These are phyloP conservation scores for Lodderomyces jiufengensis DNA, from an alignment of 1,139 yeast genomes.

Conservation along the genomic window DNA sequence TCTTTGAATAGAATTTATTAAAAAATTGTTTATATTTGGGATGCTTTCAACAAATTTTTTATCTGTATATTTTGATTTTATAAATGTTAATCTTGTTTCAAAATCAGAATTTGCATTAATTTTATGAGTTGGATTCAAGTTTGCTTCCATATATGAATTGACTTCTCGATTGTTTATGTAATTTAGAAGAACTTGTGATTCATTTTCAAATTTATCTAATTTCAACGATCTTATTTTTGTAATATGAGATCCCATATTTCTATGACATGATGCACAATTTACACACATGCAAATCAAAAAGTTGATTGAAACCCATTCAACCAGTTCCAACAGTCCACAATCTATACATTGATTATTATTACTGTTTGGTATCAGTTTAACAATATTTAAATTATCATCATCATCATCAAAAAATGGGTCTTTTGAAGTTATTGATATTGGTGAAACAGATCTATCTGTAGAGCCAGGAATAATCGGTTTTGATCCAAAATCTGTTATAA, in stretches of 20 bases:
- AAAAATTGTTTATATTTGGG: constrained; percentile 23
- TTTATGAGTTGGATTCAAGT: constrained; percentile 11
- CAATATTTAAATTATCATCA: constrained; percentile 37
- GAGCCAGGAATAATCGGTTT: constrained; percentile 19
- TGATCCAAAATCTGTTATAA: constrained; percentile 15
- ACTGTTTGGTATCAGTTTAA: constrained; percentile 45
- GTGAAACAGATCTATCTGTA: constrained; percentile 27
- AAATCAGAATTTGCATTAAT: constrained; percentile 27
- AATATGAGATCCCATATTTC: constrained; percentile 50
- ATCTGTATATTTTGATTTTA: constrained; percentile 47
- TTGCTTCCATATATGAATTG: constrained; percentile 38
- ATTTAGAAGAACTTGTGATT: constrained; percentile 35
- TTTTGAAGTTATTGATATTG: constrained; percentile 31
- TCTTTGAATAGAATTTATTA: constrained; percentile 47
- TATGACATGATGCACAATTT: constrained; percentile 66
- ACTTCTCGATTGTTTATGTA: constrained; percentile 39
- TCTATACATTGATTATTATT: constrained; percentile 73
- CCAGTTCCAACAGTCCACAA: constrained; percentile 61
- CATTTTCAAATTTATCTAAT: constrained; percentile 47
- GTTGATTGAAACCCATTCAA: constrained; percentile 88
- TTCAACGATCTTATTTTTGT: constrained; percentile 49
- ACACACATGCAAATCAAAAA: constrained; percentile 72
- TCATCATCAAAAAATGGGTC: constrained; percentile 14
- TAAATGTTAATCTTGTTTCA: constrained; percentile 39
- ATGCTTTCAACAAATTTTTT: constrained; percentile 32